These are phyloP conservation scores for Citrus sinensis DNA, from an alignment of 345 rosid species.

Conservation along the genomic window DVS_A1.0 CM039165.1:8850001-8850500, in stretches of 20 bases:
- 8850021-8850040: slow-evolving; percentile 38
- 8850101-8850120: background rate
- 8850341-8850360: background rate
- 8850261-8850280: background rate
- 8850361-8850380: background rate
- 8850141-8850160: background rate
- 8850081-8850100: slow-evolving; percentile 38
- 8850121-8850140: background rate
- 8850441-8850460: no score
- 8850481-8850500: slow-evolving; percentile 2
- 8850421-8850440: no score
- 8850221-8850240: background rate
- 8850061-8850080: slow-evolving; percentile 36
- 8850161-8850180: background rate
- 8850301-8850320: background rate
- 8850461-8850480: slow-evolving; percentile 7
- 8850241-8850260: background rate
- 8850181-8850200: background rate
- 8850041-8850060: slow-evolving; percentile 34
- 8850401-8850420: no score
- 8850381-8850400: no score
- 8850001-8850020: slow-evolving; percentile 17
- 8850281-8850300: background rate
- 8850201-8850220: no score
- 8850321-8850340: background rate